These are phyloP conservation scores for Draba incana DNA, from an alignment of 345 rosid genomes.

Conservation along the genomic window DNA sequence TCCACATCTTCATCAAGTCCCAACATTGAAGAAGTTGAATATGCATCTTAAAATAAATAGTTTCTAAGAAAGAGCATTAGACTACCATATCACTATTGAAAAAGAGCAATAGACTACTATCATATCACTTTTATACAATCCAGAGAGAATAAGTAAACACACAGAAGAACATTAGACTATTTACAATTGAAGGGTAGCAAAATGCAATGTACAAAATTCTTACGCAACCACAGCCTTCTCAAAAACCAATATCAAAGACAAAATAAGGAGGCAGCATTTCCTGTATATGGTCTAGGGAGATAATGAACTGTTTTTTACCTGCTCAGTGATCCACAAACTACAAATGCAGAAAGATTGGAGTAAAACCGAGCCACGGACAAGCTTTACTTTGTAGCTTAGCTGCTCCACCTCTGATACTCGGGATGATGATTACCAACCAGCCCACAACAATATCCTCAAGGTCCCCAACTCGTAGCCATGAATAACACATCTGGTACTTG, in stretches of 20 bases:
- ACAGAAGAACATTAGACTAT: too few species aligned
- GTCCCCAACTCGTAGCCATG: neutral
- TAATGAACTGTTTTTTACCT: slow-evolving; percentile 10
- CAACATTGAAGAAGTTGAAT: too few species aligned
- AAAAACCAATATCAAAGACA: slow-evolving; percentile 1
- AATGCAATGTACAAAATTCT: neutral
- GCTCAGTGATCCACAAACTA: slow-evolving; percentile 6
- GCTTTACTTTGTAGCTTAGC: neutral
- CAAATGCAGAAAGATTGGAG: neutral
- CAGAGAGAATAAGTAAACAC: too few species aligned
- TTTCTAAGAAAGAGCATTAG: too few species aligned
- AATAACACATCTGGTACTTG: neutral
- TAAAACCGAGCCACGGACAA: neutral
- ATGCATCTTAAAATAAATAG: too few species aligned
- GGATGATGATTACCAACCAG: neutral
- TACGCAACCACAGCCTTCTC: neutral
- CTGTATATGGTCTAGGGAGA: neutral
- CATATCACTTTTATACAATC: too few species aligned
- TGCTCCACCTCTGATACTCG: slow-evolving; percentile 16
- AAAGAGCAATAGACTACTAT: too few species aligned
- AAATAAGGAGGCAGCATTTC: neutral
- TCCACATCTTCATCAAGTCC: too few species aligned
- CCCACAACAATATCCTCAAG: neutral
- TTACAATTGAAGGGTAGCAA: too few species aligned
- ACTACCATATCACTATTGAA: too few species aligned